Base-by-base conservation (phyloP, 805 yeast genomes). In the Wickerhamiella dianesei region DNA sequence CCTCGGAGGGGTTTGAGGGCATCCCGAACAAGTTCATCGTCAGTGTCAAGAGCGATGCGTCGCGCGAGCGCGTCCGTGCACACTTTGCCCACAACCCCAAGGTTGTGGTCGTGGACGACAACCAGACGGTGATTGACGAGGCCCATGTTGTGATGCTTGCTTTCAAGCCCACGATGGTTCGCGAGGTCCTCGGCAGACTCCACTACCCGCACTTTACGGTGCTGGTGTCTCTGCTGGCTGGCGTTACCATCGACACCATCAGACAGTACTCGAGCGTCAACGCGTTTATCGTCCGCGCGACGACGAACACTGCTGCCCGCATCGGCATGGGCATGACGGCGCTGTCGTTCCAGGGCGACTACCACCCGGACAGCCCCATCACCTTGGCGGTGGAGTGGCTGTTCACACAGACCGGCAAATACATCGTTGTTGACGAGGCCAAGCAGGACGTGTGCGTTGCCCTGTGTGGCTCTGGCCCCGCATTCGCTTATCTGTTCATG, bases 401-500 rank as follows among this genome's bases (percentile, higher is more conserved):
- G 44, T 68, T 69, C 55, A 53, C 61, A 19, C 67, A 67, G 52
- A 64, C 68, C 25, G 73, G 73, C 25, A 57, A 64, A 47, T 64
- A 63, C 49, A 52, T 67, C 21, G 59, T 65, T 32, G 61, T 69
- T 29, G 72, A 66, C 17, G 99, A 92, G 65, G 81, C 82, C 62
- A 83, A 86, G 64, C 87, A 89, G 87, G 97, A 92, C 61, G 95
- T 89, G 3, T 94, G 95, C 37, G 89, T 97, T 6, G 82, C 96
- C 0, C 72, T 92, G 43, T 86, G 92, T 48, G 98, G 98, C 1
- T 85, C 96, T 1, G 98, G 95, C 1, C 96, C 97, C 1, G 98
- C 98, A 0, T 92, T 89, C 63, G 82, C 85, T 44, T 71, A 88
- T 57, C 68, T 87, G 56, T 79, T 89, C 78, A 72, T 89, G 72